Percentiles rank a stretch among this genome's conserved stretches.
phyloP scores from a whole-genome alignment of 1,139 yeast genomes.

The Yamadazyma friedrichii region DNA sequence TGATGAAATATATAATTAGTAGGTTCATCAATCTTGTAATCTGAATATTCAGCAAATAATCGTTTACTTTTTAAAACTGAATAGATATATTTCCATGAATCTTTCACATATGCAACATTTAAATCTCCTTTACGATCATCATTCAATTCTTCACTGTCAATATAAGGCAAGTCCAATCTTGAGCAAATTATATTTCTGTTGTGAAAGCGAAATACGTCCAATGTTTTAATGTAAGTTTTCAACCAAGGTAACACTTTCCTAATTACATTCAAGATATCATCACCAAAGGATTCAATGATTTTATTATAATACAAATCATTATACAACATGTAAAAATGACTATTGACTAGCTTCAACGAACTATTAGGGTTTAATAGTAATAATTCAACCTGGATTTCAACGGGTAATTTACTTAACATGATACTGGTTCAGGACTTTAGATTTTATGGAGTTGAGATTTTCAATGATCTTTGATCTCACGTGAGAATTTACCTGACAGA shows the following conservation, averaged over 20 bases:
- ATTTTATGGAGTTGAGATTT: background rate
- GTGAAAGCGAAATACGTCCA: constrained; percentile 45
- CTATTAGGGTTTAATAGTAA: constrained; percentile 41
- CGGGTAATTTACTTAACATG: constrained; percentile 35
- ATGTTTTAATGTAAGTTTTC: constrained; percentile 43
- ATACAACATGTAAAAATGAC: constrained; percentile 46
- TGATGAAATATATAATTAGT: constrained; percentile 44
- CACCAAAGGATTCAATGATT: constrained; percentile 44
- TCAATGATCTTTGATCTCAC: background rate
- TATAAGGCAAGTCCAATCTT: constrained; percentile 24
- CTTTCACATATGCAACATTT: constrained; percentile 34
- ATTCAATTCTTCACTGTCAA: constrained; percentile 8
- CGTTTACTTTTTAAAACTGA: constrained; percentile 51
- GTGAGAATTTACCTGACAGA: background rate
- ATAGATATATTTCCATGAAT: constrained; percentile 57
- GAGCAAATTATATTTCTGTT: constrained; percentile 35
- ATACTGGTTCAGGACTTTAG: background rate
- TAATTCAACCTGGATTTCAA: constrained; percentile 48
- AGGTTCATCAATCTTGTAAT: constrained; percentile 53
- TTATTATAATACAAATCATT: constrained; percentile 49
- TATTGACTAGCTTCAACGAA: constrained; percentile 40
- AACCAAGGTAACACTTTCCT: constrained; percentile 39
- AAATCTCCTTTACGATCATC: constrained; percentile 18
- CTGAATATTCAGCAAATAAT: constrained; percentile 51
- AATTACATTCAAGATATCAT: constrained; percentile 26